phyloP scores from a whole-genome alignment of 306 rosid genomes.

The Rosa chinensis region DNA sequence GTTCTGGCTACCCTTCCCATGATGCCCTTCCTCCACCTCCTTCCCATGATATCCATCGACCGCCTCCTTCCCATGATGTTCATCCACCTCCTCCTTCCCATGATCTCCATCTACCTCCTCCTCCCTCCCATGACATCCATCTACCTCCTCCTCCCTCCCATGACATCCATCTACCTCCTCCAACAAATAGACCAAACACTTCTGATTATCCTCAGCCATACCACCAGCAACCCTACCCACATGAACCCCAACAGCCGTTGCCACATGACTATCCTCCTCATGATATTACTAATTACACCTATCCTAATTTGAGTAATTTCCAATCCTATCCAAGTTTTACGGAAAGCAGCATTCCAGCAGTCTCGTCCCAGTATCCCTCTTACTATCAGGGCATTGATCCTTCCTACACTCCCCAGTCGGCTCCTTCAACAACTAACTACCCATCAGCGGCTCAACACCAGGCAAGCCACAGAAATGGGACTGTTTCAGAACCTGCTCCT shows the following conservation, averaged over 20 bases:
- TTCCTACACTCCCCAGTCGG: constrained; percentile 54
- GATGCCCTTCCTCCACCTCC: not conserved
- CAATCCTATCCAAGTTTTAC: constrained; percentile 96
- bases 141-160: constrained; percentile 46
- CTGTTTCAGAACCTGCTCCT: constrained; percentile 47
- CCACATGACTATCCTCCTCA: constrained; percentile 59
- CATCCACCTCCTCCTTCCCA: not conserved
- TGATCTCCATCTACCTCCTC: not conserved
- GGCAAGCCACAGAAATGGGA: constrained; percentile 55
- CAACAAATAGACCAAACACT: constrained; percentile 53
- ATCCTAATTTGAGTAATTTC: constrained; percentile 82
- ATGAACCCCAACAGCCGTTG: constrained; percentile 62
- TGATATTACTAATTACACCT: constrained; percentile 47
- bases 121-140: constrained; percentile 56
- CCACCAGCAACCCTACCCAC: constrained; percentile 64
- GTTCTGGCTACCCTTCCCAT: constrained; percentile 45
- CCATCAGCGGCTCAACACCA: constrained; percentile 45
- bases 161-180: constrained; percentile 59
- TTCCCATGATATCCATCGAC: not conserved
- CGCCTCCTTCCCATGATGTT: not conserved
- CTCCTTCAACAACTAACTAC: constrained; percentile 55
- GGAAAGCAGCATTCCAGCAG: constrained; percentile 79
- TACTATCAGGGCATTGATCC: constrained; percentile 75
- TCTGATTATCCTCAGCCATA: constrained; percentile 60
- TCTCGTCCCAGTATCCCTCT: constrained; percentile 51